Evolutionary conservation across 768 basidiomycete species (phyloP), one percentile per base, ranked within the genome.

Genomic region (Tylopilus balloui): DNA sequence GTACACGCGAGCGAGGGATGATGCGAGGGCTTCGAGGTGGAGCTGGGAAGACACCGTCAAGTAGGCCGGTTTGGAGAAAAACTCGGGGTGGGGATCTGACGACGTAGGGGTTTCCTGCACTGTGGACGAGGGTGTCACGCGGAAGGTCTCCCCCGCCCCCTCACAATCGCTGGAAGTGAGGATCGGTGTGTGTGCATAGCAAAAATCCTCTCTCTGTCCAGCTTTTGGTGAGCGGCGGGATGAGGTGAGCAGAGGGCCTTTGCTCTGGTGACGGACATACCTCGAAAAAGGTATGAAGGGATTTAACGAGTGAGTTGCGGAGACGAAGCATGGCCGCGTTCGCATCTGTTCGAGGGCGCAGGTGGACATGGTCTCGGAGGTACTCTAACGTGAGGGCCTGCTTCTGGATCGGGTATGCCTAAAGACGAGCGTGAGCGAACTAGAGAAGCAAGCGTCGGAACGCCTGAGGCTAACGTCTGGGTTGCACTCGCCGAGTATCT

Each of bases 1-100:
- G 72, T 93, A 99, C 1, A 90, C 88, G 17, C 94, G 81, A 0
- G 86, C 78, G 15, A 94, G 68, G 0, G 90, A 78, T 7, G 81
- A 76, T 9, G 89, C 80, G 42, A 96, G 74, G 6, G 88, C 85
- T 66, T 99, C 96, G 27, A 98, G 83, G 63, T 99, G 95, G 4
- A 99, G 78, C 68, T 99, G 96, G 29, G 92, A 88, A 1, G 94
- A 97, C 8, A 98, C 96, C 1, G 94, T 95, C 25, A 99, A 78
- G 65, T 88, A 88, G 15, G 92, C 80, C 1, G 83, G 82, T 24
- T 74, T 75, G 20, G 76, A 75, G 69, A 94, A 92, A 68, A 92
- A 92, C 59, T 87, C 82, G 36, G 66, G 48, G 13, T 51, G 38
- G 5, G 25, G 23, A 19, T 59, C 62, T 1, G 37, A 21, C 4